These are phyloP conservation scores for Viola pubescens DNA, from an alignment of 441 rosid species.

Conservation along the genomic window DNA sequence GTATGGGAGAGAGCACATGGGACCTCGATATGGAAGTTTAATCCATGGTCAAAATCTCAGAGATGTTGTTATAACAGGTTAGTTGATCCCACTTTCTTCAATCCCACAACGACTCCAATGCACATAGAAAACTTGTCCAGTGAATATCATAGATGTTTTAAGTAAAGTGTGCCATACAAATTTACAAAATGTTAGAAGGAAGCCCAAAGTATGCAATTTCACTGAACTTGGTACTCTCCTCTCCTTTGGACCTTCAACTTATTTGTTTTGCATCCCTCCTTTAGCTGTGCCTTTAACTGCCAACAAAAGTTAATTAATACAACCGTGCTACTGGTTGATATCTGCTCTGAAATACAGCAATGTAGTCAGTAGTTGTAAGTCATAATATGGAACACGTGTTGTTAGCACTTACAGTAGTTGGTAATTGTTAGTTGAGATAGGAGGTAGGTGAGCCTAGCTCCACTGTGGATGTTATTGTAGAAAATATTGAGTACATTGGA, in stretches of 20 bases:
- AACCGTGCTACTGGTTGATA: not conserved
- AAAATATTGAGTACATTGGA: constrained; percentile 7
- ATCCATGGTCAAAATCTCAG: constrained; percentile 94
- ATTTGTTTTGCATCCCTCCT: not conserved
- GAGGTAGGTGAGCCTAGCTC: constrained; percentile 4
- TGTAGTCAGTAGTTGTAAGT: no score
- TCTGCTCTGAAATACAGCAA: not conserved
- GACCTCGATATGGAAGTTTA: constrained; percentile 92
- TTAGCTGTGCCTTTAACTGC: not conserved
- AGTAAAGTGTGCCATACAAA: no score
- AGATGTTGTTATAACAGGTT: constrained; percentile 71
- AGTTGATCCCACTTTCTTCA: constrained; percentile 15
- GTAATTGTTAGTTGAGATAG: not conserved
- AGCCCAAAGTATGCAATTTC: no score
- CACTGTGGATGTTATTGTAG: not conserved
- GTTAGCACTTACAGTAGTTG: no score
- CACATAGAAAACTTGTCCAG: no score
- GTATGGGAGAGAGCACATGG: constrained; percentile 78
- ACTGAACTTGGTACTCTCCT: no score
- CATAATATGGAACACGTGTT: no score
- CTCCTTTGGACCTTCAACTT: not conserved
- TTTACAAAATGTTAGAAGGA: no score
- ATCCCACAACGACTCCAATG: not conserved
- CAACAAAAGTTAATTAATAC: not conserved
- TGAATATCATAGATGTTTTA: no score